Evolutionary conservation across 768 basidiomycete species (phyloP).

Genomic region (Podaxis pistillaris): DNA sequence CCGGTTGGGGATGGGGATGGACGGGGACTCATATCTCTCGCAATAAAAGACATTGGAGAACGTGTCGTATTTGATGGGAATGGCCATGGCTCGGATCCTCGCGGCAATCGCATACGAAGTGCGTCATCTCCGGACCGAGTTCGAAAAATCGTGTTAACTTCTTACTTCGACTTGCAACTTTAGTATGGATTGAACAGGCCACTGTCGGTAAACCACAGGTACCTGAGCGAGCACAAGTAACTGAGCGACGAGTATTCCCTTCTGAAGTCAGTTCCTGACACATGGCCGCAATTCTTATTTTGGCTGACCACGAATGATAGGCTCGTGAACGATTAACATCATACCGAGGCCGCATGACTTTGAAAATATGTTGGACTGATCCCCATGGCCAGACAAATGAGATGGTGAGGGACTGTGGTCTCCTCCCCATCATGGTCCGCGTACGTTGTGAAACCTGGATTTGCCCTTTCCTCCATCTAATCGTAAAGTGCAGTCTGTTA

Average conservation of each 20-base stretch:
- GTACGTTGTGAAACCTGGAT: slow-evolving; percentile 47
- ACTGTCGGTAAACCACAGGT: slow-evolving; percentile 84
- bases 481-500: slow-evolving; percentile 58
- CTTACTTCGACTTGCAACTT: slow-evolving; percentile 14
- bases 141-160: neutral
- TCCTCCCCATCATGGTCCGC: slow-evolving; percentile 95
- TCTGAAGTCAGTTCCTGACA: slow-evolving; percentile 61
- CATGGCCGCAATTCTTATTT: neutral
- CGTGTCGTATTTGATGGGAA: slow-evolving; percentile 92
- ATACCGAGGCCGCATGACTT: slow-evolving; percentile 87
- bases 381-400: slow-evolving; percentile 66
- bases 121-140: slow-evolving; percentile 29
- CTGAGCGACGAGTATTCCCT: slow-evolving; percentile 81
- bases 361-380: slow-evolving; percentile 83
- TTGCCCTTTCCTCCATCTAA: neutral
- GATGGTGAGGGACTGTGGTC: slow-evolving; percentile 83
- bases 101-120: slow-evolving; percentile 89
- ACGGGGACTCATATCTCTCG: slow-evolving; percentile 74
- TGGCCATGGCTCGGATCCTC: slow-evolving; percentile 53
- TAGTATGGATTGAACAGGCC: slow-evolving; percentile 91
- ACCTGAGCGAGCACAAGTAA: slow-evolving; percentile 73
- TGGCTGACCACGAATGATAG: slow-evolving; percentile 36
- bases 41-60: slow-evolving; percentile 80
- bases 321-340: slow-evolving; percentile 91
- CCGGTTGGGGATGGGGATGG: slow-evolving; percentile 74